Evolutionary conservation across 257 asterid species (phyloP).

Genomic region (Solanum rostratum): DNA sequence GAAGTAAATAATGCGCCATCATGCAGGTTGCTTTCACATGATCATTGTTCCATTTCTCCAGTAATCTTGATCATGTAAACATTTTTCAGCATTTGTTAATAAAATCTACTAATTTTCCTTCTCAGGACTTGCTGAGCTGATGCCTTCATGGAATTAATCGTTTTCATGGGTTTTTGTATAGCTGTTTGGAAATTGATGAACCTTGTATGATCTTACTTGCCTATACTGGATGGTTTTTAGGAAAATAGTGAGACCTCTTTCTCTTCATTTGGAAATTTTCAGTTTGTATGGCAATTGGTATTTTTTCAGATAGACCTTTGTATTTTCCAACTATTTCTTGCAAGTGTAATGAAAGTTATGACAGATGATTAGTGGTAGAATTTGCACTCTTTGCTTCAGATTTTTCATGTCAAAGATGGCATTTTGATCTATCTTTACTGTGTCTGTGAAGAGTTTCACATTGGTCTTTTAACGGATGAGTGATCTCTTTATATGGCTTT

Average conservation of each 20-base stretch:
- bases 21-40: conserved; percentile 9
- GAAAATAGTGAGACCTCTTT: not conserved
- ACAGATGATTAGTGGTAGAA: not conserved
- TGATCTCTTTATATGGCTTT: not conserved
- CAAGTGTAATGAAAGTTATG: not conserved
- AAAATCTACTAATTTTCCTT: not conserved
- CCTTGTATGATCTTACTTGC: not conserved
- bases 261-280: not conserved
- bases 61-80: not conserved
- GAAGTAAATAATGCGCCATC: conserved; percentile 22
- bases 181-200: not conserved
- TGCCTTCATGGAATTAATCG: not conserved
- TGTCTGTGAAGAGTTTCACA: not conserved
- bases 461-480: not conserved
- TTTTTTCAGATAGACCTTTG: not conserved
- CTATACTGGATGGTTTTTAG: not conserved
- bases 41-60: not conserved
- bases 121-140: not conserved
- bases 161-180: not conserved
- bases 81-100: not conserved
- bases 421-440: not conserved
- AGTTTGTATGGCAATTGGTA: not conserved
- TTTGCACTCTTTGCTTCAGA: not conserved
- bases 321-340: not conserved
- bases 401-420: not conserved